Evolutionary conservation across 768 basidiomycete genomes (phyloP), one percentile per base, ranked within the genome.

Genomic region (Suillus fuscotomentosus): DNA sequence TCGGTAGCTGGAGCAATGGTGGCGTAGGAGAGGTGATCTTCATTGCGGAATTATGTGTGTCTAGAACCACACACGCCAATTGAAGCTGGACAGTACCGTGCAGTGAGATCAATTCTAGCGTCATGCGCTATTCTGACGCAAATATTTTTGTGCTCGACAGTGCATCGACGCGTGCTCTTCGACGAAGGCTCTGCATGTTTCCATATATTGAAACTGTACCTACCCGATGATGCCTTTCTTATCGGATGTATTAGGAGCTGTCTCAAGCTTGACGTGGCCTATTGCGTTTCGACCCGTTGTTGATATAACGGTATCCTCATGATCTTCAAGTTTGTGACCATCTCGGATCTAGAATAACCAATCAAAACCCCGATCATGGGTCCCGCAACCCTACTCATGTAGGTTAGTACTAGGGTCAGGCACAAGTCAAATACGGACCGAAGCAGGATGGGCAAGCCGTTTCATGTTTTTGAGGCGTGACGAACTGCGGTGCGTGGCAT

Each of bases 391-490:
- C 56, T 59, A 56, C 50, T 61, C 9, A 59, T 31, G 31, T 31
- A 39, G 65, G 64, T 60, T 63, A 51, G 65, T 62, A 45, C 6
- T n/a, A 38, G 36, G 34, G 14, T 31, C 63, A 64, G 60, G 60
- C 51, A 63, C 63, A 27, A 17, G 42, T 22, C 47, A 55, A 61
- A 63, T 22, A 13, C 51, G 65, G 36, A 43, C 67, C 65, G 66
- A 63, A 64, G 62, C 6, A 27, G 27, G 6, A 9, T 34, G n/a
- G 57, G 65, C 47, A 60, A 62, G 39, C 65, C 54, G 54, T 64
- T 62, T n/a, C 27, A 60, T 76, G 75, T 75, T 75, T 36, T 38
- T 62, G 61, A 65, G 54, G 59, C 39, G 61, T 67, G 71, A 47
- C 63, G 71, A 65, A 63, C 27, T 20, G 34, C 51, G 60, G 45